Evolutionary conservation across 768 basidiomycete genomes (phyloP), one percentile per base, ranked within the genome.

Genomic region (Ramaria sp.): DNA sequence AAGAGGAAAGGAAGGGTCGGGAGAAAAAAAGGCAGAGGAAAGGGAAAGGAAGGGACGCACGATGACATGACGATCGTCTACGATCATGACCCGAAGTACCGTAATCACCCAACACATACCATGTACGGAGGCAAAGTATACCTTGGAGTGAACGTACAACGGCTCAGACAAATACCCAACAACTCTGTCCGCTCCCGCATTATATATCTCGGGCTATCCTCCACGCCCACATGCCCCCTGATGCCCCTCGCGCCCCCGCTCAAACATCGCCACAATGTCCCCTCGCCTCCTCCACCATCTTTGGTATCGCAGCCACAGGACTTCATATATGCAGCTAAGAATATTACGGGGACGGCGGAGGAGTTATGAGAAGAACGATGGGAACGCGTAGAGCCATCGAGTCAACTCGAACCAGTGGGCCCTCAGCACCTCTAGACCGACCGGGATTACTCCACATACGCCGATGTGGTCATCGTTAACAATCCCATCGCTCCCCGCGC

Each of bases 61-160:
- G 61, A 98, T 91, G 46, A 96, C 92, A 37, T 84, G 77, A 33
- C 81, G 77, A 66, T 96, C 94, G 65, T 96, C 94, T 37, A 96
- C 90, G 53, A 95, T 89, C 93, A 96, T 95, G 24, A 95, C 67
- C 55, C 49, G 19, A 31, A 57, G 37, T 2, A 27, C 11, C 19
- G n/a, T 27, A 59, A 72, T 38, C 17, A 34, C 31, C 24, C n/a
- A 20, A 34, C 13, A 27, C 22, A 52, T 20, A 50, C 37, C 7
- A 41, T 12, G 13, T 7, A 41, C 12, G 10, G 15, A 20, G 33
- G 47, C 57, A 37, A 19, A 57, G 31, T 4, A 15, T 22, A 56
- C 54, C 73, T 92, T 92, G 22, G 81, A 82, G 67, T 92, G 90
- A 58, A 92, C 91, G 63, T 91, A 91, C 19, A 86, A 69, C 62